Percentiles rank a stretch among this genome's conserved stretches.
These are phyloP conservation scores for Pilatotrama ljubarskyi DNA, from an alignment of 768 basidiomycete genomes.

Conservation along the genomic window DNA sequence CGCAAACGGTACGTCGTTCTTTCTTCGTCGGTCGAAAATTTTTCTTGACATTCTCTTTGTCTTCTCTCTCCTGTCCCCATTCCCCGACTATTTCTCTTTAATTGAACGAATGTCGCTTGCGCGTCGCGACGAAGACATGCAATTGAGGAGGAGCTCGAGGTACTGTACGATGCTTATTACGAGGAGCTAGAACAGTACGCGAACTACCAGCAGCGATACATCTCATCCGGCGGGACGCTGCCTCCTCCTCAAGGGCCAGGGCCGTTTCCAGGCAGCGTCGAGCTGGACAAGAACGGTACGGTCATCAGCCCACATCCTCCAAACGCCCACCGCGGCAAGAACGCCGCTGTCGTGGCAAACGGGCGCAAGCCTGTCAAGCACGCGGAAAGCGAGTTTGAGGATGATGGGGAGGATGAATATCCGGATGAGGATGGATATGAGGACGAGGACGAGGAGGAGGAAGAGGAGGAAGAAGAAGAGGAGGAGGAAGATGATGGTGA, in stretches of 20 bases:
- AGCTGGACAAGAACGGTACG: constrained; percentile 88
- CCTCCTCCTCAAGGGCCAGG: constrained; percentile 95
- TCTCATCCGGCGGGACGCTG: constrained; percentile 84
- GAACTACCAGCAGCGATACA: constrained; percentile 95
- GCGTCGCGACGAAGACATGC: constrained; percentile 63
- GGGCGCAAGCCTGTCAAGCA: constrained; percentile 49
- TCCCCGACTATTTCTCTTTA: constrained; percentile 10
- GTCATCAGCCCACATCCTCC: constrained; percentile 47
- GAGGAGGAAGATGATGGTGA: constrained; percentile 59
- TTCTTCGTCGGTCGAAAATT: constrained; percentile 30
- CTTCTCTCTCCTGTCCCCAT: constrained; percentile 22
- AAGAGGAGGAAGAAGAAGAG: constrained; percentile 70
- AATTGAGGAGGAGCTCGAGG: constrained; percentile 99
- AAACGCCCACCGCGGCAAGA: constrained; percentile 30
- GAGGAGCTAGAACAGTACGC: constrained; percentile 99
- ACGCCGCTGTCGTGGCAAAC: constrained; percentile 33
- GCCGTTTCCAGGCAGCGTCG: constrained; percentile 97
- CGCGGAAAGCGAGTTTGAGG: constrained; percentile 65
- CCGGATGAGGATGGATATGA: constrained; percentile 57
- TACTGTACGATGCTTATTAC: constrained; percentile 99
- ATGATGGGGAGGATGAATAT: constrained; percentile 57
- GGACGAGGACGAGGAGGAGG: constrained; percentile 66
- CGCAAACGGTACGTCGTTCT: constrained; percentile 81
- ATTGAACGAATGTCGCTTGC: constrained; percentile 24
- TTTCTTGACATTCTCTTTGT: constrained; percentile 24